These are phyloP conservation scores for Haplosporangium sp. DNA, from an alignment of 371 early-diverging fungal genomes.

Conservation along the genomic window DNA sequence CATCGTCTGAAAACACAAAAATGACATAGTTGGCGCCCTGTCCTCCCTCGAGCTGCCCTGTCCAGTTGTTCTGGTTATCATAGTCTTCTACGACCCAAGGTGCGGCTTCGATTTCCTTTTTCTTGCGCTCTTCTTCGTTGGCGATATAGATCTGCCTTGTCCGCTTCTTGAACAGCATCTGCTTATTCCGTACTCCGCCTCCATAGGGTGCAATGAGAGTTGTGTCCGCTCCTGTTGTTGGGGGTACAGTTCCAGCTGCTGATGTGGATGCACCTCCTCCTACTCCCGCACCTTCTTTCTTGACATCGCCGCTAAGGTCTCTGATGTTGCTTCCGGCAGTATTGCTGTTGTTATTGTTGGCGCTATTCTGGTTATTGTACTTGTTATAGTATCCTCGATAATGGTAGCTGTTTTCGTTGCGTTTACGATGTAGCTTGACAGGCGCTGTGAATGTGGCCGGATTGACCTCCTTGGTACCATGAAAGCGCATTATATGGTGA, in stretches of 20 bases:
- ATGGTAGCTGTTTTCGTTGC: conserved; percentile 56
- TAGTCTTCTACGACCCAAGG: conserved; percentile 87
- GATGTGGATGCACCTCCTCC: conserved; percentile 1
- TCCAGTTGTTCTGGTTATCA: conserved; percentile 70
- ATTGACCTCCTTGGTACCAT: conserved; percentile 64
- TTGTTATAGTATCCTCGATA: conserved; percentile 46
- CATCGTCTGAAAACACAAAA: conserved; percentile 82
- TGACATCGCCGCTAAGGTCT: background rate
- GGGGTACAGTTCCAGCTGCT: conserved; percentile 10
- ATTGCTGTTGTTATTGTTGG: conserved; percentile 36
- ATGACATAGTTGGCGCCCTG: conserved; percentile 82
- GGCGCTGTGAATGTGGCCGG: conserved; percentile 70
- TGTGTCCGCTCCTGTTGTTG: conserved; percentile 78
- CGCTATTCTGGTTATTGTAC: conserved; percentile 42
- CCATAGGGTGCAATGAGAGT: conserved; percentile 83
- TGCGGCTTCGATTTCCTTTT: conserved; percentile 76
- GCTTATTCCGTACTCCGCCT: conserved; percentile 82
- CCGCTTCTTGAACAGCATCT: conserved; percentile 85
- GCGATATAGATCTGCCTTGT: conserved; percentile 83
- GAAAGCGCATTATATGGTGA: conserved; percentile 78
- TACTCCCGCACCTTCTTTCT: background rate
- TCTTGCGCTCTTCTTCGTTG: conserved; percentile 76
- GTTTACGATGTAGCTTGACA: conserved; percentile 75
- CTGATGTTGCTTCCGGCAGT: conserved; percentile 14
- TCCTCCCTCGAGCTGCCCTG: conserved; percentile 83